Base-by-base conservation (phyloP, 257 asterid species). In the Voacanga thouarsii region DNA sequence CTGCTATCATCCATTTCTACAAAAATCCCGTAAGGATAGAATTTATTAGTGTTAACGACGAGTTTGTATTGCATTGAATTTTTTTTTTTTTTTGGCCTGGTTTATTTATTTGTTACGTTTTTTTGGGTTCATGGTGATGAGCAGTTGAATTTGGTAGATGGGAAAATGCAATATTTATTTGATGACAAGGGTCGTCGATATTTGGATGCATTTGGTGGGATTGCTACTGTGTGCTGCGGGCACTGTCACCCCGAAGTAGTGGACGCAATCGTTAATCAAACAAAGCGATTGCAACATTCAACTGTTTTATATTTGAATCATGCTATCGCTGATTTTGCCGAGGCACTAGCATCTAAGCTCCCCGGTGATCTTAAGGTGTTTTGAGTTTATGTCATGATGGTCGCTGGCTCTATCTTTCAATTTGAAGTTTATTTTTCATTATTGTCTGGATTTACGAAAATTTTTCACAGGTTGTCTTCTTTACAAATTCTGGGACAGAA, bases 161-260 rank as follows among this genome's bases (percentile, higher is more conserved):
- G 99, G 72, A 93, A 93, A 88, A 93, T 91, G 98, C 99, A 95
- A 81, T 95, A 93, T 74, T 61, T 95, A 78, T 95, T 87, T 72
- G 98, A 95, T 78, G 97, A 89, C 0, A 86, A 82, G 77, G 98
- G 98, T 30, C 84, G 94, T 81, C 77, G 98, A 56, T 95, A 93
- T 82, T 72, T 95, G 84, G 99, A 95, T 82, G 98, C 91, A 10
- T 95, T 89, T 61, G 99, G 96, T 2, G 99, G 99, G 37, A 93
- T 95, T 24, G 99, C 99, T 57, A 90, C 97, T 12, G 99, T 95
- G 30, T 85, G 90, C 41, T 89, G 94, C 77, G 98, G 99, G 21
- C 99, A 95, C 81, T 93, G 97, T 83, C 99, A 95, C 74, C 98
- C 99, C 23, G 89, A 89, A 1, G 98, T 95, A 82, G 98, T 95